Percentiles rank a stretch among this genome's conserved stretches.
These are phyloP conservation scores for Tritrichomonas musculus DNA, from an alignment of 208 protist genomes.

Conservation along the genomic window DNA sequence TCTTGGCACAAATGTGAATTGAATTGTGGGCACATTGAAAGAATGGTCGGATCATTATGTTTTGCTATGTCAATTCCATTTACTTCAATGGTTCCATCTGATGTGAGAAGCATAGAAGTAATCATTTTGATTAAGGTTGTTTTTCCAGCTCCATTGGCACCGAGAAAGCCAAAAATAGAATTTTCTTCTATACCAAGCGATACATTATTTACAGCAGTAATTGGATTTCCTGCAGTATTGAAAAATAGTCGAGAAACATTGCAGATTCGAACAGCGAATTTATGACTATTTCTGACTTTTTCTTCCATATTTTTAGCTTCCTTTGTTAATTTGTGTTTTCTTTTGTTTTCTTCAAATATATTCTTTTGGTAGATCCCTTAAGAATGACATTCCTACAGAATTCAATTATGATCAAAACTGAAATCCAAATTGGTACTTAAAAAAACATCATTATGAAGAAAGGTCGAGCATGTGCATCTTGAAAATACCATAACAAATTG, in stretches of 20 bases:
- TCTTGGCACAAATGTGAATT: neutral
- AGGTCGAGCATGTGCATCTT: neutral
- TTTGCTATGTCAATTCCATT: neutral
- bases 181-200: neutral
- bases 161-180: constrained; percentile 40
- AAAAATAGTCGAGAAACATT: too few species aligned
- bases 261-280: too few species aligned
- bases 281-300: too few species aligned
- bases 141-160: constrained; percentile 47
- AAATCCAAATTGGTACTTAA: too few species aligned
- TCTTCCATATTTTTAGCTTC: too few species aligned
- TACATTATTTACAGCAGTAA: neutral
- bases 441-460: neutral
- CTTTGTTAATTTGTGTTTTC: too few species aligned
- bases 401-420: too few species aligned
- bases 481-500: neutral
- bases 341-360: too few species aligned
- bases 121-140: constrained; percentile 45
- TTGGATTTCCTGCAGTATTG: too few species aligned
- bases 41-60: neutral
- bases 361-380: too few species aligned
- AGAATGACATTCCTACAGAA: too few species aligned
- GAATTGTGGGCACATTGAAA: neutral
- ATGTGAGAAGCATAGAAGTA: neutral
- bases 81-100: neutral